Percentiles rank a stretch among this genome's conserved stretches.
phyloP scores from a whole-genome alignment of 2,329 filamentous ascomycete genomes.

The Zalaria obscura region DNA sequence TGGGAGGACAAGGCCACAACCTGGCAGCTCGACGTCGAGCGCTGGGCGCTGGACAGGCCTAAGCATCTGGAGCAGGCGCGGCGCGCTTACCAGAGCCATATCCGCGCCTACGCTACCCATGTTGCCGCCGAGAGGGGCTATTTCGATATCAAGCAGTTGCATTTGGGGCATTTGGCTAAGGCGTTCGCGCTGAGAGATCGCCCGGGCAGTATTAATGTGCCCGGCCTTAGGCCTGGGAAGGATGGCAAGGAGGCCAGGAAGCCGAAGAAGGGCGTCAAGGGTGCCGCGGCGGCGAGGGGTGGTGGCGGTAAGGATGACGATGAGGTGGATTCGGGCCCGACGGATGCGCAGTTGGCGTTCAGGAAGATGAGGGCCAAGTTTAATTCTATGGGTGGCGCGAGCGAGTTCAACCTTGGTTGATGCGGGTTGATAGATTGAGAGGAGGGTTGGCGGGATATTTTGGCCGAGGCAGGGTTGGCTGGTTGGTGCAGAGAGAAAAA shows the following conservation, averaged over 20 bases:
- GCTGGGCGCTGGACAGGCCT: conserved; percentile 49
- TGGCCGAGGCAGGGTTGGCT: neutral
- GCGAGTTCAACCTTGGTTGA: conserved; percentile 44
- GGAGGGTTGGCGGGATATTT: conserved; percentile 5
- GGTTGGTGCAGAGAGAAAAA: conserved; percentile 18
- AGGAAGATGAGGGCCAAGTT: conserved; percentile 40
- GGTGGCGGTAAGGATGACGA: conserved; percentile 16
- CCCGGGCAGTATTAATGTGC: conserved; percentile 59
- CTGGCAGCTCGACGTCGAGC: conserved; percentile 50
- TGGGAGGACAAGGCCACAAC: conserved; percentile 56
- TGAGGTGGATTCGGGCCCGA: conserved; percentile 12
- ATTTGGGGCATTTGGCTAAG: conserved; percentile 88
- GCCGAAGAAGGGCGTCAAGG: conserved; percentile 16
- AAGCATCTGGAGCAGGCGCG: conserved; percentile 67
- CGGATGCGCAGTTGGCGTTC: conserved; percentile 31
- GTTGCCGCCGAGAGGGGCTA: conserved; percentile 68
- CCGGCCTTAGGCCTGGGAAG: conserved; percentile 34
- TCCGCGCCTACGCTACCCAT: conserved; percentile 91
- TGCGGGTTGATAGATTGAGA: conserved; percentile 5
- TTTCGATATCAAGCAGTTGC: conserved; percentile 84
- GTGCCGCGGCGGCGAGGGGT: conserved; percentile 13
- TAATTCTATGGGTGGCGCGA: conserved; percentile 35
- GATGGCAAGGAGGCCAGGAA: conserved; percentile 29
- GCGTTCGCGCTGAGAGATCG: conserved; percentile 81
- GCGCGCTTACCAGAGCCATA: conserved; percentile 78